Conservation (phyloP, 208 protist species). For the Crithidia bombi region DNA sequence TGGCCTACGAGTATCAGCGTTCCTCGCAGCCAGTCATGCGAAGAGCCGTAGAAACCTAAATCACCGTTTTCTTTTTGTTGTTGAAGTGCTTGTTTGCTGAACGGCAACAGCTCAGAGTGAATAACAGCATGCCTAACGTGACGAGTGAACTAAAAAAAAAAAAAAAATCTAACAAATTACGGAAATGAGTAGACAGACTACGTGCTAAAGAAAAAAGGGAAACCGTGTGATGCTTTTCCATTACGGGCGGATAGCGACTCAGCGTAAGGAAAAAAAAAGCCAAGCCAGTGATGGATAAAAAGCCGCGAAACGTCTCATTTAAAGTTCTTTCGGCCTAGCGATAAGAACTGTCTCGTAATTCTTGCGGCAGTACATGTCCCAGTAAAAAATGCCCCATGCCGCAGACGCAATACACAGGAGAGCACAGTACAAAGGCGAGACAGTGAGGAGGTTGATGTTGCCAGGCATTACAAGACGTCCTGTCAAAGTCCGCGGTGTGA, state of each 20-base stretch:
- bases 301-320: not conserved
- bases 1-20: no score
- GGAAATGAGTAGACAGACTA: constrained; percentile 11
- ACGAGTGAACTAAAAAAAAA: constrained; percentile 24
- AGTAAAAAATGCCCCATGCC: constrained; percentile 86
- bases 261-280: constrained; percentile 15
- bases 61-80: constrained; percentile 12
- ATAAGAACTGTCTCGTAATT: constrained; percentile 87
- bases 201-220: constrained; percentile 21
- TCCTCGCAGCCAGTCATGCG: no score
- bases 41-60: no score
- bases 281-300: constrained; percentile 5
- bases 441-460: constrained; percentile 77
- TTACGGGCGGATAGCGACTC: not conserved
- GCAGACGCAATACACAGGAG: constrained; percentile 60
- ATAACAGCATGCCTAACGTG: constrained; percentile 17
- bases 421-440: constrained; percentile 72
- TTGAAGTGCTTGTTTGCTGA: constrained; percentile 1
- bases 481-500: constrained; percentile 55
- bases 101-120: constrained; percentile 4
- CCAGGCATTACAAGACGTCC: constrained; percentile 74
- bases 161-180: constrained; percentile 13
- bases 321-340: constrained; percentile 58
- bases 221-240: not conserved
- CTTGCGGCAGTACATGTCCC: constrained; percentile 83